Conservation (phyloP, 176 grass and related monocot species). For the Phyllostachys edulis region DNA sequence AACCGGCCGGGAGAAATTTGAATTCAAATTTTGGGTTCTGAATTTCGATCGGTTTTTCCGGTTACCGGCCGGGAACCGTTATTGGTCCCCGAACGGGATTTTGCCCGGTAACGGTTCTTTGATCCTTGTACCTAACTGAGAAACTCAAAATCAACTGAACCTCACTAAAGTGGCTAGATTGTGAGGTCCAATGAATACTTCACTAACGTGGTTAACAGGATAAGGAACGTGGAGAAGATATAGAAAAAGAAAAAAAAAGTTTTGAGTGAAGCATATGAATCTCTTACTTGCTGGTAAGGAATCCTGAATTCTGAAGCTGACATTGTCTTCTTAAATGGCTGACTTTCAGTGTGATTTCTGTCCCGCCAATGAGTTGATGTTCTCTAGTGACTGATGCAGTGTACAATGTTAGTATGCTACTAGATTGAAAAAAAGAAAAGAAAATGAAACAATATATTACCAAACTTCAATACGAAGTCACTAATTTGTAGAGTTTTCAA, state of each 20-base stretch:
- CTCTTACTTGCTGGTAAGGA: conserved; percentile 57
- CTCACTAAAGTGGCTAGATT: conserved; percentile 15
- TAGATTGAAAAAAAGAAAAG: background rate
- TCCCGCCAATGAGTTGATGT: background rate
- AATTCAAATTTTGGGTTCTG: too few species aligned
- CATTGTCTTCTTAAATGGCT: conserved; percentile 40
- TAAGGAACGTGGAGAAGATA: background rate
- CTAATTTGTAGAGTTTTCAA: background rate
- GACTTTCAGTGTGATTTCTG: conserved; percentile 23
- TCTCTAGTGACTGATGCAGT: conserved; percentile 15
- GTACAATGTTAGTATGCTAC: conserved; percentile 30
- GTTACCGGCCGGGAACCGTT: too few species aligned
- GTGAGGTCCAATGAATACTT: conserved; percentile 17
- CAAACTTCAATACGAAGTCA: conserved; percentile 10
- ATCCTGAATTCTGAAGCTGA: conserved; percentile 61
- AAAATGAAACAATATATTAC: conserved; percentile 13
- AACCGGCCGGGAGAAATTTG: too few species aligned
- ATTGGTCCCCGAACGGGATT: too few species aligned
- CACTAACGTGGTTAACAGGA: conserved; percentile 5
- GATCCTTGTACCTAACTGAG: background rate
- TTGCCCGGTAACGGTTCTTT: too few species aligned
- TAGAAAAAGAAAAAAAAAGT: background rate
- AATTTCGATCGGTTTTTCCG: too few species aligned
- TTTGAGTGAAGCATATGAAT: conserved; percentile 26
- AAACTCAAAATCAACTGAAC: conserved; percentile 34